Conservation (phyloP, 1,139 yeast species). For the Hemisphaericaspora subhashii region DNA sequence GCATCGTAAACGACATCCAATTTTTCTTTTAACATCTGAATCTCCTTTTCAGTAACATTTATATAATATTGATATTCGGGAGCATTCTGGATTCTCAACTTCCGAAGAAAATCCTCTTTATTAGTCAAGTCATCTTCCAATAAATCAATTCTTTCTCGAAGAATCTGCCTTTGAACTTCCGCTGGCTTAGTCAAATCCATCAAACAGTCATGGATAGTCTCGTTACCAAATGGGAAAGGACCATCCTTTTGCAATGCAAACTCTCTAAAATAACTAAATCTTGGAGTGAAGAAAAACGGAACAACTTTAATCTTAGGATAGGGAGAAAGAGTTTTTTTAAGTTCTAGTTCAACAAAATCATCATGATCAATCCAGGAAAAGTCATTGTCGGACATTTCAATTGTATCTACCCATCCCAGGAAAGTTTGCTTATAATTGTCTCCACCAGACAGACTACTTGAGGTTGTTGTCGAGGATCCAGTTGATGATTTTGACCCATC, state of each 20-base stretch:
- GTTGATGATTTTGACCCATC: conserved; percentile 20
- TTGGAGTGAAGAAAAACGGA: conserved; percentile 74
- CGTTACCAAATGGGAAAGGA: conserved; percentile 66
- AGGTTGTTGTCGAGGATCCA: conserved; percentile 17
- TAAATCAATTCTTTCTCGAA: conserved; percentile 37
- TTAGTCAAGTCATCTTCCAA: conserved; percentile 47
- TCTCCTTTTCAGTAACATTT: conserved; percentile 18
- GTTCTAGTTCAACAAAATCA: conserved; percentile 77
- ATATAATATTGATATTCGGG: conserved; percentile 24
- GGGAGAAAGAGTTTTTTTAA: conserved; percentile 44
- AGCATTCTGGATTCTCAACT: conserved; percentile 16
- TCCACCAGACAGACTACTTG: conserved; percentile 10
- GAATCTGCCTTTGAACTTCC: conserved; percentile 47
- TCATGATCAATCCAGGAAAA: conserved; percentile 75
- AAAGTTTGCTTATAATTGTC: conserved; percentile 9
- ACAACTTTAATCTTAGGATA: conserved; percentile 57
- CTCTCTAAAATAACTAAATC: conserved; percentile 73
- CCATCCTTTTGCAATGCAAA: conserved; percentile 49
- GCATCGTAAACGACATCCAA: conserved; percentile 24
- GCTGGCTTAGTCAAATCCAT: conserved; percentile 60
- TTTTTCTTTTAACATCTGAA: conserved; percentile 33
- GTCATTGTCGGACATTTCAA: conserved; percentile 47
- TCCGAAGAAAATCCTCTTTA: conserved; percentile 29
- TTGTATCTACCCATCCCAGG: conserved; percentile 25
- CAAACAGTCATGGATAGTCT: conserved; percentile 65